These are phyloP conservation scores for Populus deltoides DNA, from an alignment of 345 rosid genomes.

Conservation along the genomic window DNA sequence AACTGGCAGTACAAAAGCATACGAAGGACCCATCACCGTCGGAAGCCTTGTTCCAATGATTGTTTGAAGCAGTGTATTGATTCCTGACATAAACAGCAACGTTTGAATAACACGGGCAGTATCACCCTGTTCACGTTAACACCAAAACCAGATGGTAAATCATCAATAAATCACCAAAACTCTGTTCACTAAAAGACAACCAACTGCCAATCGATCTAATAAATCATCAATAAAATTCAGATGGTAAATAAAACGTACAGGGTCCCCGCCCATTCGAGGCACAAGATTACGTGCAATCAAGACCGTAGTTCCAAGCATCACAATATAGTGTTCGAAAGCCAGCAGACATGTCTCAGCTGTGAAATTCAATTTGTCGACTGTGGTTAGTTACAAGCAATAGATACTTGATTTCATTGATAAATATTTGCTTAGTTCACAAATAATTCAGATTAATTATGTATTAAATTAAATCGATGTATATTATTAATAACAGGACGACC, in stretches of 20 bases:
- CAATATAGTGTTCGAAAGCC: constrained; percentile 93
- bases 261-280: constrained; percentile 75
- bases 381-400: constrained; percentile 1
- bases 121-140: constrained; percentile 59
- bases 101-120: constrained; percentile 82
- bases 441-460: background rate
- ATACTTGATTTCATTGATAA: background rate
- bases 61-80: constrained; percentile 88
- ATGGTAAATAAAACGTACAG: constrained; percentile 44
- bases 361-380: constrained; percentile 10
- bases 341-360: constrained; percentile 67
- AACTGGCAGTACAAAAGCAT: constrained; percentile 70
- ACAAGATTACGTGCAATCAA: constrained; percentile 64
- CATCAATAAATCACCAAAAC: too few species aligned
- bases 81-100: constrained; percentile 81
- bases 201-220: background rate
- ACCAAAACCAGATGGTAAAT: constrained; percentile 2
- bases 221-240: background rate
- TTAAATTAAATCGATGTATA: background rate
- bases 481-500: background rate
- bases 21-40: constrained; percentile 86
- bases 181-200: background rate
- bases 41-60: constrained; percentile 87
- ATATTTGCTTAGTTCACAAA: background rate
- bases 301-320: constrained; percentile 85